Conservation (phyloP, 352 stramenopile species). For the Pythium rhizo-oryzae region DNA sequence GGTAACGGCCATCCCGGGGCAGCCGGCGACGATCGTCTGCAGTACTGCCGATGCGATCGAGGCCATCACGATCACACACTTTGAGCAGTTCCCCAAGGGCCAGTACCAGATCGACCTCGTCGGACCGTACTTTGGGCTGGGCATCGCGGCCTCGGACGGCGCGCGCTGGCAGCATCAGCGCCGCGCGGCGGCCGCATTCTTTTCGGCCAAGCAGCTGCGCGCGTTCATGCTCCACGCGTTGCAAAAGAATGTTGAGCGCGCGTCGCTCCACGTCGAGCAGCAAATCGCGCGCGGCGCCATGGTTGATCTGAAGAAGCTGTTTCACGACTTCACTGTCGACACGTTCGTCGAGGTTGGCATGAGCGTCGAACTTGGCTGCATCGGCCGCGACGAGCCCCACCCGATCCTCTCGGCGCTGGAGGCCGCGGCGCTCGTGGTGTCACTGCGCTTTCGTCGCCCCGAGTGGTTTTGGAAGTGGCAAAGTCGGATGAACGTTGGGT, state of each 20-base stretch:
- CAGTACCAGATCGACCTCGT: slow-evolving; percentile 21
- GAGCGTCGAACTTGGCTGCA: slow-evolving; percentile 43
- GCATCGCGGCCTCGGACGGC: slow-evolving; percentile 28
- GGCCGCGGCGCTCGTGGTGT: slow-evolving; percentile 30
- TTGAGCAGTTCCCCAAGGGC: slow-evolving; percentile 36
- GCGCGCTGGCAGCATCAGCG: slow-evolving; percentile 36
- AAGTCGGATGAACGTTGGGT: slow-evolving; percentile 38
- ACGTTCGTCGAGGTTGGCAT: slow-evolving; percentile 55
- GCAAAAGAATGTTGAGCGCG: too few relatives aligned
- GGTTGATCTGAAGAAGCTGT: slow-evolving; percentile 31
- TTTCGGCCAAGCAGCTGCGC: slow-evolving; percentile 29
- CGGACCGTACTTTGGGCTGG: slow-evolving; percentile 19
- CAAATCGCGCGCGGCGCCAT: not conserved
- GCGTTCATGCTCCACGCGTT: too few relatives aligned
- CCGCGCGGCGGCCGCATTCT: slow-evolving; percentile 32
- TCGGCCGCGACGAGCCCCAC: slow-evolving; percentile 36
- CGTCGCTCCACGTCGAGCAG: too few relatives aligned
- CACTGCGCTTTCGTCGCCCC: slow-evolving; percentile 46
- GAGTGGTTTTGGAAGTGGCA: slow-evolving; percentile 56
- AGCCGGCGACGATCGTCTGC: too few relatives aligned
- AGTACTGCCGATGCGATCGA: too few relatives aligned
- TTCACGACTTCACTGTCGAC: slow-evolving; percentile 53
- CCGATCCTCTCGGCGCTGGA: slow-evolving; percentile 54
- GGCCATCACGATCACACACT: slow-evolving; percentile 34
- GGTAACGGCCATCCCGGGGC: too few relatives aligned